Conservation (phyloP, 2,329 filamentous ascomycete genomes). For the Fusarium oligoseptatum region DNA sequence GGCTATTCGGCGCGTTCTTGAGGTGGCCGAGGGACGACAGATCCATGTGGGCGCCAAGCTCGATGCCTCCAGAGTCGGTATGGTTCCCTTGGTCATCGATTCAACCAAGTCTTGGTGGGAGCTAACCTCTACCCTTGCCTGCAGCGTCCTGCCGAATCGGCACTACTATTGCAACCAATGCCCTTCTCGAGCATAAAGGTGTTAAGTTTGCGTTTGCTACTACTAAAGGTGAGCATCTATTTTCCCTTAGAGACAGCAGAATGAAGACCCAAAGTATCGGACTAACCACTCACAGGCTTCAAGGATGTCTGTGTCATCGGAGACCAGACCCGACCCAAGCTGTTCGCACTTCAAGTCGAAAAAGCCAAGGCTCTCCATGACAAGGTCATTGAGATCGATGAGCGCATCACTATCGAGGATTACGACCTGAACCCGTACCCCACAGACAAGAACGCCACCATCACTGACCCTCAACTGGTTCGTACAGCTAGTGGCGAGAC, state of each 20-base stretch:
- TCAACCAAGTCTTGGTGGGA: not conserved
- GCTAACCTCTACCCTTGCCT: conserved; percentile 50
- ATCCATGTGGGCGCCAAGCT: conserved; percentile 59
- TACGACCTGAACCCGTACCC: conserved; percentile 73
- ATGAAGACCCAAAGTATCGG: no score
- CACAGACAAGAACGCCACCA: conserved; percentile 63
- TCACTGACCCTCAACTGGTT: conserved; percentile 8
- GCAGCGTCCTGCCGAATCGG: conserved; percentile 79
- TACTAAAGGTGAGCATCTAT: conserved; percentile 60
- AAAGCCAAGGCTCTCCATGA: conserved; percentile 77
- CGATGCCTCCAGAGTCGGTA: conserved; percentile 51
- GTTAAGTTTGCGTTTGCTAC: conserved; percentile 78
- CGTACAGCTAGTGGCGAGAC: conserved; percentile 75
- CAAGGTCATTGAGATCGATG: conserved; percentile 76
- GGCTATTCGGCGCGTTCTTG: conserved; percentile 77
- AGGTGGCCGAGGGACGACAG: conserved; percentile 66
- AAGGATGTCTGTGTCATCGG: conserved; percentile 79
- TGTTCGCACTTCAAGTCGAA: conserved; percentile 77
- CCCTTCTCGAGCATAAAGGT: conserved; percentile 80
- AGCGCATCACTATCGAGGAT: conserved; percentile 79
- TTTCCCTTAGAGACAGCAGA: not conserved
- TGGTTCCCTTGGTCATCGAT: not conserved
- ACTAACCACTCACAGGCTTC: conserved; percentile 57
- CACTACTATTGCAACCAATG: conserved; percentile 82
- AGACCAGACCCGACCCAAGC: conserved; percentile 78